Conservation (phyloP, 768 basidiomycete species). For the Auriscalpium microsporum region DNA sequence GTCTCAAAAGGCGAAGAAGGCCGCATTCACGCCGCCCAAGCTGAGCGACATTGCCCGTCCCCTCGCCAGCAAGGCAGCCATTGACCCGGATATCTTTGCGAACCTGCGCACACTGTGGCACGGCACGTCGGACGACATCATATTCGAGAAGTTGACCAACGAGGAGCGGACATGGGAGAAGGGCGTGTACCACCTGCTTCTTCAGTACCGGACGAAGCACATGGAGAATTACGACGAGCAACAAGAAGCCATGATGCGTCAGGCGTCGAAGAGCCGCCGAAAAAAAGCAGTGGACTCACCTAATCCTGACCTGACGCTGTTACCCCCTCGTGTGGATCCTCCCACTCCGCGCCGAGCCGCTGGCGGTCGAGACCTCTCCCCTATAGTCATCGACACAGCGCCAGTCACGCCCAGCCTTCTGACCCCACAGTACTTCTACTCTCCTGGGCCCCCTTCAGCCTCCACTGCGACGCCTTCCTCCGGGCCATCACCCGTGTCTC, state of each 20-base stretch:
- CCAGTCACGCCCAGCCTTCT: constrained; percentile 8
- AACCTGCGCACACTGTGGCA: constrained; percentile 93
- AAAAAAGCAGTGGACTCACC: constrained; percentile 24
- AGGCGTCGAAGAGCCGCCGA: constrained; percentile 27
- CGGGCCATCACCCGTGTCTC: constrained; percentile 17
- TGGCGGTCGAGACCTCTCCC: constrained; percentile 17
- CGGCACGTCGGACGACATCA: constrained; percentile 62
- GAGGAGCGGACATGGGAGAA: constrained; percentile 86
- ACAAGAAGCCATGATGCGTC: constrained; percentile 22
- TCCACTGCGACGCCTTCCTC: constrained; percentile 12
- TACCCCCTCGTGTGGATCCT: constrained; percentile 48
- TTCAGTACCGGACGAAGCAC: constrained; percentile 70
- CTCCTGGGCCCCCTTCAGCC: constrained; percentile 1
- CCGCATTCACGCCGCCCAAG: constrained; percentile 40
- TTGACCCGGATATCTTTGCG: constrained; percentile 84
- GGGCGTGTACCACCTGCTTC: constrained; percentile 87
- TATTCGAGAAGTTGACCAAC: constrained; percentile 59
- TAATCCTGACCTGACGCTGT: constrained; percentile 8
- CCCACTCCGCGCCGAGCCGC: constrained; percentile 56
- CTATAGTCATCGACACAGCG: constrained; percentile 11
- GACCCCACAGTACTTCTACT: constrained; percentile 11
- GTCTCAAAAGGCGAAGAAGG: constrained; percentile 40
- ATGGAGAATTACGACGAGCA: constrained; percentile 62
- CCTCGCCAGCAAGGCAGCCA: constrained; percentile 48
- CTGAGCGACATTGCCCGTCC: constrained; percentile 65